These are phyloP conservation scores for Trichosporon inkin DNA, from an alignment of 1,284 basidiomycete genomes.

Conservation along the genomic window DNA sequence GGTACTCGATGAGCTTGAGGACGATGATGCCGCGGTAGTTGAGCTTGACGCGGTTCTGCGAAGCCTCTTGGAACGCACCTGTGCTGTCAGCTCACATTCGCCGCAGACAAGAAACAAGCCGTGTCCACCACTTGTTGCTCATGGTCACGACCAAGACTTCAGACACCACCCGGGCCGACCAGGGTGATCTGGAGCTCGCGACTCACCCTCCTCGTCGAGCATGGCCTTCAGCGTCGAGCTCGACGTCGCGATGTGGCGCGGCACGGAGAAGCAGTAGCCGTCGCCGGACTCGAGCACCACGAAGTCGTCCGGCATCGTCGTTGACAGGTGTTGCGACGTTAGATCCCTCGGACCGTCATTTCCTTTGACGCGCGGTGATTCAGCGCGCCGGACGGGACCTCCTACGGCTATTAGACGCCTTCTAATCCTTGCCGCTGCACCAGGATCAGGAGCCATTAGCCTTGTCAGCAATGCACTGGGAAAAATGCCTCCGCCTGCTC, in stretches of 20 bases:
- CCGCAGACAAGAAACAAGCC: background rate
- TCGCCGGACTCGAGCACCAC: constrained; percentile 48
- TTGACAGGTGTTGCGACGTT: background rate
- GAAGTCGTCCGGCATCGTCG: constrained; percentile 29
- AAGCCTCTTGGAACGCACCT: constrained; percentile 51
- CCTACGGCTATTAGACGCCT: background rate
- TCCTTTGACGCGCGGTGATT: background rate
- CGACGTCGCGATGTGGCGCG: constrained; percentile 42
- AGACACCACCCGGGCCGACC: background rate
- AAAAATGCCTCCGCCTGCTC: background rate
- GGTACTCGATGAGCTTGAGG: constrained; percentile 58
- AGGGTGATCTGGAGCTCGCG: too few species aligned
- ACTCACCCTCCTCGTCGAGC: constrained; percentile 48
- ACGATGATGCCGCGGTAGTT: constrained; percentile 54
- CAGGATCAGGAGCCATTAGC: background rate
- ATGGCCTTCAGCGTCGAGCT: constrained; percentile 48
- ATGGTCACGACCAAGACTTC: too few species aligned
- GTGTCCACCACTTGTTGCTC: background rate
- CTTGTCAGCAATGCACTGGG: background rate
- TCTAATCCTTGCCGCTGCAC: too few species aligned
- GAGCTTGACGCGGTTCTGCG: constrained; percentile 46
- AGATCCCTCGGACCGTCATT: background rate
- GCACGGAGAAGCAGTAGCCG: constrained; percentile 47
- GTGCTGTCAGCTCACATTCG: background rate
- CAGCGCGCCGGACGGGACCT: background rate